Base-by-base conservation (phyloP, 2,329 filamentous ascomycete species). In the Blastomyces emzantsi region DNA sequence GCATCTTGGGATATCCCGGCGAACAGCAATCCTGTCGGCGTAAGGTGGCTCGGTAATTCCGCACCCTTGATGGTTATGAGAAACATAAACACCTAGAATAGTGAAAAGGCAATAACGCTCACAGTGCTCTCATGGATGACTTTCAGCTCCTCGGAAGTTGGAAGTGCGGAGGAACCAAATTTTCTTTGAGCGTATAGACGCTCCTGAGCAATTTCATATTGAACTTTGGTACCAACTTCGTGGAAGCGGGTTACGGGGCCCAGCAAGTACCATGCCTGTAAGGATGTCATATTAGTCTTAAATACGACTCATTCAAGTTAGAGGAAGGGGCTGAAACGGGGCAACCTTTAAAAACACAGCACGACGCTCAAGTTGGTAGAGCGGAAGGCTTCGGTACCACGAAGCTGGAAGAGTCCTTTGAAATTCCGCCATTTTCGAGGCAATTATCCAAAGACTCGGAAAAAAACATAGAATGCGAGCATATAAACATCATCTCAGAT, bases 1-100 rank as follows among this genome's bases (percentile, higher is more conserved):
- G 80, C 75, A 33, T 80, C 73, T 22, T 78, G 71, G 15, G 79
- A 81, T 3, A 85, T 73, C 2, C 82, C 80, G 5, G 79, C 74
- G 65, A 85, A 85, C 1, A 85, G 68, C 0, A 85, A 74, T 0
- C 83, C 83, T 0, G 80, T 84, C 0, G 77, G 73, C 0, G 82
- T 85, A 51, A 83, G 70, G 67, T 74, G 71, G 52, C 72, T 72
- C 19, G 69, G 72, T 11, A 81, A 65, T 54, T 71, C 68, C n/a
- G 67, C 67, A 25, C 72, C 70, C 70, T 76, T 47, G 41, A 30
- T 33, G 15, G 9, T 47, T 22, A 28, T 19, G 41, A 47, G 19
- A 47, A 59, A 47, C 2, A 33, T 45, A 17, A 47, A 30, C 57
- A 47, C 22, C 25, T 30, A 33, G 1, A 47, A 17, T 2, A 33